Evolutionary conservation across 2,329 filamentous ascomycete species (phyloP), one percentile per base, ranked within the genome.

Genomic region (Aureobasidium vineae): DNA sequence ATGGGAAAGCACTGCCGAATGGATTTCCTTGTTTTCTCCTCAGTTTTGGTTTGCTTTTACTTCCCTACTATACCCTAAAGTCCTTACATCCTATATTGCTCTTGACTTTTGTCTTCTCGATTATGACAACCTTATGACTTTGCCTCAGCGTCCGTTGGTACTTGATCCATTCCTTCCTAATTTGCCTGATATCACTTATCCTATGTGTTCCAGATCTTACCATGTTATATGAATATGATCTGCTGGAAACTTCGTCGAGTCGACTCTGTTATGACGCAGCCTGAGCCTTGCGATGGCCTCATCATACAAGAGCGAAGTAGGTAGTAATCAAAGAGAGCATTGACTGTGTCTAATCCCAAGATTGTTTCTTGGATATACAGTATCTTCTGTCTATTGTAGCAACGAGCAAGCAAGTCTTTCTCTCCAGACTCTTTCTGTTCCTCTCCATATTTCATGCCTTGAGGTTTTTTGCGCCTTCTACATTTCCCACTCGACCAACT

Each of bases 401-500:
- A 31, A 31, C 28, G 28, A n/a, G 23, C 11, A 49, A 49, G 45
- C 45, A 28, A 28, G 1, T 7, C 23, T 16, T 19, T 19, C 45
- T 49, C 15, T 15, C 7, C 6, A 5, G 15, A 13, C 7, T 28
- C 5, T 7, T n/a, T 16, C 26, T 8, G 1, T 16, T 13, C 13
- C 45, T 8, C 23, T 13, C 19, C 6, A 1, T 8, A 33, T n/a
- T 8, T 36, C 26, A 52, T 26, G 28, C 2, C 49, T 16, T 16
- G 1, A 8, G 8, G 19, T 54, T 3, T 1, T 10, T 23, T 8
- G 19, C 7, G 10, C 21, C 11, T 53, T 31, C 6, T 53, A 64
- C 61, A 64, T 64, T 4, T 64, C 36, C 61, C 61, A 64, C 21
- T 64, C 61, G 3, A 49, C 23, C 7, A 64, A 53, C 49, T 53